These are phyloP conservation scores for Buddleja alternifolia DNA, from an alignment of 257 asterid species.

Conservation along the genomic window DNA sequence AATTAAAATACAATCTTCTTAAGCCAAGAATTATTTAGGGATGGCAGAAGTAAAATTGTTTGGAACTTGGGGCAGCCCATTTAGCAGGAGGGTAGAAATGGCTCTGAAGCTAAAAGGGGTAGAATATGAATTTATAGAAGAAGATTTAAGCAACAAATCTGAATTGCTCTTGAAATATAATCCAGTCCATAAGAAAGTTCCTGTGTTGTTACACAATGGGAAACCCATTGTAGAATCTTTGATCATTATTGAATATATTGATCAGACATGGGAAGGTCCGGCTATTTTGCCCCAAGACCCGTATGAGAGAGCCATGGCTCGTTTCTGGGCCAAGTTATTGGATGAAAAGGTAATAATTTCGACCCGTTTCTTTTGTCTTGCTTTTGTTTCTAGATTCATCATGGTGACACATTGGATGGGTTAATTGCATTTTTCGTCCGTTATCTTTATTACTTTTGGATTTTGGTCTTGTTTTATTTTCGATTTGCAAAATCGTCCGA, in stretches of 20 bases:
- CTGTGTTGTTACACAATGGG: slow-evolving; percentile 50
- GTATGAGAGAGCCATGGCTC: slow-evolving; percentile 41
- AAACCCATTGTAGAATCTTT: slow-evolving; percentile 49
- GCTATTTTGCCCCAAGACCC: slow-evolving; percentile 49
- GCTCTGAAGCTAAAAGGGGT: slow-evolving; percentile 51
- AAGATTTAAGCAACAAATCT: slow-evolving; percentile 45
- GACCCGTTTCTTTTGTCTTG: not conserved
- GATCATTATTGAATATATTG: slow-evolving; percentile 48
- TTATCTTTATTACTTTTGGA: too few relatives aligned
- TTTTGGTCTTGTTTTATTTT: too few relatives aligned
- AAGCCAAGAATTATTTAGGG: not conserved
- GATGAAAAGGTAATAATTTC: slow-evolving; percentile 55
- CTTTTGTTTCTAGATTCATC: too few relatives aligned
- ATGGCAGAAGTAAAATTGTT: slow-evolving; percentile 56
- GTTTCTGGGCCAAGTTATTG: slow-evolving; percentile 56
- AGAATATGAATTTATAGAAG: slow-evolving; percentile 41
- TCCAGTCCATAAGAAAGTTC: slow-evolving; percentile 49
- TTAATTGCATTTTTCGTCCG: too few relatives aligned
- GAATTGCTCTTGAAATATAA: slow-evolving; percentile 44
- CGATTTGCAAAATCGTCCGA: too few relatives aligned
- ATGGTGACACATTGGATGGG: too few relatives aligned
- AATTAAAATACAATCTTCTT: not conserved
- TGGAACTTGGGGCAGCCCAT: slow-evolving; percentile 48
- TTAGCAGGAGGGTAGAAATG: slow-evolving; percentile 42
- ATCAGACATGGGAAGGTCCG: too few relatives aligned